Evolutionary conservation across 1,284 basidiomycete species (phyloP).

Genomic region (Ganoderma lucidum): DNA sequence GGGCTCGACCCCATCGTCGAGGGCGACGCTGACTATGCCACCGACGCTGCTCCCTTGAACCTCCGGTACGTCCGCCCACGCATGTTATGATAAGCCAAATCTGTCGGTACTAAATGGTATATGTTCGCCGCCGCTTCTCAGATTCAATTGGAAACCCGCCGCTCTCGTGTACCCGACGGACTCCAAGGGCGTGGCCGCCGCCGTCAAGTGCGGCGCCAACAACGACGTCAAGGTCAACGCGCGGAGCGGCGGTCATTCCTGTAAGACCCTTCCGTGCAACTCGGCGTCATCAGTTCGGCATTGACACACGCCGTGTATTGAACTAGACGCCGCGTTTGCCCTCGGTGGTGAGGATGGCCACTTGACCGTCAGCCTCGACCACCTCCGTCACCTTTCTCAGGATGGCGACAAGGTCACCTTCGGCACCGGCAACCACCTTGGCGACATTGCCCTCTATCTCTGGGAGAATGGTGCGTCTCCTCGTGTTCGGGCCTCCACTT

Average conservation of each 20-base stretch:
- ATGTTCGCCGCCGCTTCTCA: not conserved
- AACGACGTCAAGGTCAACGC: conserved; percentile 22
- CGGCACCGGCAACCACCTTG: conserved; percentile 19
- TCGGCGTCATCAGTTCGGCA: too few relatives aligned
- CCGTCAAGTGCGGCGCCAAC: conserved; percentile 16
- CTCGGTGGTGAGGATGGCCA: conserved; percentile 23
- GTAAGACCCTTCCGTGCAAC: conserved; percentile 8
- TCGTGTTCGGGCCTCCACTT: not conserved
- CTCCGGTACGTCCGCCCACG: conserved; percentile 12
- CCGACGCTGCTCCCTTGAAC: conserved; percentile 20
- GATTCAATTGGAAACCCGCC: conserved; percentile 15
- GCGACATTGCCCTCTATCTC: conserved; percentile 23
- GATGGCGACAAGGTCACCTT: conserved; percentile 17
- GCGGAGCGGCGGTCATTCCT: conserved; percentile 22
- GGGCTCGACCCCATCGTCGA: conserved; percentile 18
- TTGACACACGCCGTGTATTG: not conserved
- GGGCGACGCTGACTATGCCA: conserved; percentile 16
- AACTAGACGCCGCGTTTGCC: conserved; percentile 18
- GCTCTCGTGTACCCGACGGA: conserved; percentile 17
- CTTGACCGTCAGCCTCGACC: conserved; percentile 22
- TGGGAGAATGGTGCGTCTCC: conserved; percentile 20
- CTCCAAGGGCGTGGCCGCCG: conserved; percentile 8
- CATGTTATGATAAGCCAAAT: not conserved
- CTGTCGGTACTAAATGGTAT: not conserved
- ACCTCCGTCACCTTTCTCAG: conserved; percentile 18